Evolutionary conservation across 345 rosid species (phyloP), one percentile per base, ranked within the genome.

Genomic region (Eucalyptus grandis): DNA sequence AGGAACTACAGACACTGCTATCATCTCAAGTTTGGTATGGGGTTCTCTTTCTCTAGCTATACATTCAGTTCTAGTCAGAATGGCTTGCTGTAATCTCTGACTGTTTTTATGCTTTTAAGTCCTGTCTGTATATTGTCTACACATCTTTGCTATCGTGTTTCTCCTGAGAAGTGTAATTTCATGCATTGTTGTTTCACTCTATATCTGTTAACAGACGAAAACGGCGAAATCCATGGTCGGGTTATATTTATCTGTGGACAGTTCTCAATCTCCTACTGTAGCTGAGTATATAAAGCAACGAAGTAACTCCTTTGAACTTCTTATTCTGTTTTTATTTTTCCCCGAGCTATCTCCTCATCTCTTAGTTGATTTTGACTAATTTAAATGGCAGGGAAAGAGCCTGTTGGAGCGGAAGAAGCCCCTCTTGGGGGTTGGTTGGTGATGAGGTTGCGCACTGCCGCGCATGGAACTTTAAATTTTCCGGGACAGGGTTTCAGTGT

Each of bases 401-500:
- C 98, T 44, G 96, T 95, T 91, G 99, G 99, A 91, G 97, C 97
- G 62, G 96, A 93, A 89, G 99, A 98, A 94, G 96, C 98, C 88
- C 99, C 99, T 87, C 95, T 89, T 86, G 99, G 99, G 56, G 95
- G 97, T 87, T 98, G 99, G 99, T 95, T 95, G 87, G 99, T 98
- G 50, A 95, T 97, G 89, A 94, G 98, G 93, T 93, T 98, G 91
- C 95, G 99, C 49, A 94, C 99, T 92, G 97, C 97, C 90, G 99
- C 99, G 87, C 99, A 93, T 94, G 99, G 99, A 93, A 98, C 99
- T 89, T 90, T 95, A 89, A 94, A 96, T 92, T 91, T 95, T 92
- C 93, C 97, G 49, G 99, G 98, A 89, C 93, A 95, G 91, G 95
- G 93, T 90, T 96, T 98, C 93, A 95, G 91, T 87, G 92, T 98